phyloP scores from a whole-genome alignment of 495 filamentous ascomycete genomes.

The Xylaria grammica region DNA sequence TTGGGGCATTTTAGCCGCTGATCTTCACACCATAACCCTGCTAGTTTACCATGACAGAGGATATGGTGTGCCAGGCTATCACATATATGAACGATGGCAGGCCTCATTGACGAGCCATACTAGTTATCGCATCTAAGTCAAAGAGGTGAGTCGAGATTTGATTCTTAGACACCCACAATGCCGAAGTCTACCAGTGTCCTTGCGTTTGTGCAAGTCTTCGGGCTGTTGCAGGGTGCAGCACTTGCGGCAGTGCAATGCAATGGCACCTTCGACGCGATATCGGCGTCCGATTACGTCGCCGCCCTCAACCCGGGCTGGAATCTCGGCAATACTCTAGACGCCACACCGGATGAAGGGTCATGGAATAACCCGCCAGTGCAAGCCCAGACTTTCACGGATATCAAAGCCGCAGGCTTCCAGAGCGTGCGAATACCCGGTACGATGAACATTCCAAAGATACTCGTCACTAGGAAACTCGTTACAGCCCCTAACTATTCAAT shows the following conservation, averaged over 20 bases:
- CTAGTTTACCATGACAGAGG: neutral
- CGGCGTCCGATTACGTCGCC: constrained; percentile 23
- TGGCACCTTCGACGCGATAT: constrained; percentile 17
- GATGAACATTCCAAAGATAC: constrained; percentile 2
- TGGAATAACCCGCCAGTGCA: constrained; percentile 64
- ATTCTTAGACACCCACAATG: neutral
- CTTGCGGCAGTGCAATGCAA: constrained; percentile 8
- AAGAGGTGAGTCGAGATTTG: neutral
- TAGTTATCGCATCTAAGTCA: neutral
- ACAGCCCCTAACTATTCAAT: constrained; percentile 20
- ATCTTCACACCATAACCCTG: neutral
- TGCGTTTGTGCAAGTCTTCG: constrained; percentile 8
- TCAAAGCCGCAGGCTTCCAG: constrained; percentile 62
- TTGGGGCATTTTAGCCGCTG: neutral
- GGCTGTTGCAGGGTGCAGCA: constrained; percentile 3
- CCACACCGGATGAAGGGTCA: constrained; percentile 59
- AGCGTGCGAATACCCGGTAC: constrained; percentile 63
- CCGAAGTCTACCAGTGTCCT: neutral
- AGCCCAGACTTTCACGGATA: constrained; percentile 53
- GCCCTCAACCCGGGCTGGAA: constrained; percentile 70
- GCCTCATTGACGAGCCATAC: neutral
- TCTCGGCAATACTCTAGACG: constrained; percentile 67
- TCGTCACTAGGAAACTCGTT: neutral
- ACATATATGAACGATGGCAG: neutral
- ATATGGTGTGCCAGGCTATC: no score